phyloP scores from a whole-genome alignment of 1,139 yeast species.

The Kodamaea ohmeri region DNA sequence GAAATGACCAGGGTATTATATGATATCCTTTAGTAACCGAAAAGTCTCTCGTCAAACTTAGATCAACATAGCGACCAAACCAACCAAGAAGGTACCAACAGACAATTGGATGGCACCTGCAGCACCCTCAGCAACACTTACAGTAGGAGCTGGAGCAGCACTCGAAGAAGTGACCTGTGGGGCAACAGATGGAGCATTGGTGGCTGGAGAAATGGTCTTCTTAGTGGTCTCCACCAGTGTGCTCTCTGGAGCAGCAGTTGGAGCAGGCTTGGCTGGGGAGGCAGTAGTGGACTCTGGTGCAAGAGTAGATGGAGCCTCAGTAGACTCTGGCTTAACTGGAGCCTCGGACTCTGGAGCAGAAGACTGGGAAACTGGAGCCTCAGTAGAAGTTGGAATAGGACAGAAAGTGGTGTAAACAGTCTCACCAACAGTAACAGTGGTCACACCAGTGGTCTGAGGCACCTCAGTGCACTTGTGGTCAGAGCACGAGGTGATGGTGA shows the following conservation, averaged over 20 bases:
- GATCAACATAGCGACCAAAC: conserved; percentile 13
- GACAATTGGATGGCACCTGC: conserved; percentile 11
- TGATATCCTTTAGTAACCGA: not conserved
- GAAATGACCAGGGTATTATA: conserved; percentile 1
- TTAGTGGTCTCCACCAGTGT: not conserved
- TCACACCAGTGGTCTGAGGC: conserved; percentile 37
- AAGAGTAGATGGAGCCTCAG: conserved; percentile 19
- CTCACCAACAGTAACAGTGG: conserved; percentile 26
- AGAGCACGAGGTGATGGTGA: conserved; percentile 20
- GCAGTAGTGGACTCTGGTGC: conserved; percentile 1
- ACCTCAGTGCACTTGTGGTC: conserved; percentile 22
- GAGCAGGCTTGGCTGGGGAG: not conserved
- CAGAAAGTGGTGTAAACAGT: conserved; percentile 35
- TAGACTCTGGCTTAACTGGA: conserved; percentile 24
- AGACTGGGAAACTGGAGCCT: not conserved
- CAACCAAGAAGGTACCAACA: conserved; percentile 11
- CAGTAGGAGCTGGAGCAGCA: conserved; percentile 4
- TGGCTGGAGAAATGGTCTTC: not conserved
- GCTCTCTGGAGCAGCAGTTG: conserved; percentile 2
- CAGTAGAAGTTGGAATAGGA: conserved; percentile 21
- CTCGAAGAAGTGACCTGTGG: not conserved
- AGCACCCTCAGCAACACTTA: conserved; percentile 8
- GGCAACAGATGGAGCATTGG: conserved; percentile 2
- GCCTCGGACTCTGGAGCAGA: conserved; percentile 1
- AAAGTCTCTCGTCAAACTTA: conserved; percentile 3